Evolutionary conservation across 2,329 filamentous ascomycete genomes (phyloP), one percentile per base, ranked within the genome.

Genomic region (Neofusicoccum laricinum): DNA sequence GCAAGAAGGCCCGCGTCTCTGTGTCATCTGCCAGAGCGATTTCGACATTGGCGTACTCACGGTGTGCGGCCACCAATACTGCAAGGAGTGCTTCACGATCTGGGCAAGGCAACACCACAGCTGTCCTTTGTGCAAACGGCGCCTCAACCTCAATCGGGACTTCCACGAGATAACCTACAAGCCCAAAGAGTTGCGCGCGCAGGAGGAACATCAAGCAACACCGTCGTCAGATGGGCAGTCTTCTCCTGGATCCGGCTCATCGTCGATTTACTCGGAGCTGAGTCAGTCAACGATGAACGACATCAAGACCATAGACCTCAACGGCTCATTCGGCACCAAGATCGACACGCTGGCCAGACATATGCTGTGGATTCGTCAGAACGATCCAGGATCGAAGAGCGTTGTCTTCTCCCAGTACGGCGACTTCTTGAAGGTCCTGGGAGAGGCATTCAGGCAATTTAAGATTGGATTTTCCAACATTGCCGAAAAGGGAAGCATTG

Each of bases 371-470:
- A 82, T 98, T 19, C 87, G 94, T 2, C 83, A 90, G 68, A 87
- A 91, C 53, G 93, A 97, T 69, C 91, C 92, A 0, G 92, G 92
- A 0, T 88, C 92, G 10, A 98, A 98, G 74, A 91, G 91, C 0
- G 90, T 99, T 73, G 85, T 98, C n/a, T 99, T 97, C 76, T 96
- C 92, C 1, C 94, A 98, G 77, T 95, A 92, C 75, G 86, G 86
- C 63, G 89, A 91, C 62, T 98, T 97, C 69, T 81, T 98, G 1
- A 80, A 84, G 0, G 87, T 96, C 6, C 82, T 98, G 0, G 83
- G 83, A 8, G 82, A 82, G 10, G 94, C 93, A 0, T 89, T 98
- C 58, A 72, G 76, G 1, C 82, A 84, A 3, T 91, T 92, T 76
- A 85, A 86, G 55, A 94, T 99, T 67, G 88, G 89, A 0, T 89